These are phyloP conservation scores for Blechomonas ayalai DNA, from an alignment of 208 protist species.

Conservation along the genomic window DNA sequence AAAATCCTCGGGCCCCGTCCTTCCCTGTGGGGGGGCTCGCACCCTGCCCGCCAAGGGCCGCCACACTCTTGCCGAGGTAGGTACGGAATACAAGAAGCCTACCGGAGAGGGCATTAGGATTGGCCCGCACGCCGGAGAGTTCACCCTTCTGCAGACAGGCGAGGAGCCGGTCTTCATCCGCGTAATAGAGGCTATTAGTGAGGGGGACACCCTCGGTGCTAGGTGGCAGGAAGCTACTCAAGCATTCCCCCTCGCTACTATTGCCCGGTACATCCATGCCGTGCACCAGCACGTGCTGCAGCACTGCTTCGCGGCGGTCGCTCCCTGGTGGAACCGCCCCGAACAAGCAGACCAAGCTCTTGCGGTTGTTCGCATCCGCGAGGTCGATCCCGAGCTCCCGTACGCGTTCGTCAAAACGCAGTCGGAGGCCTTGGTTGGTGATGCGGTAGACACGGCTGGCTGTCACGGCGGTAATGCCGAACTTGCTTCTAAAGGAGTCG, in stretches of 20 bases:
- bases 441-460: conserved; percentile 74
- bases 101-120: conserved; percentile 18
- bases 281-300: conserved; percentile 39
- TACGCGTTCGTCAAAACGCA: conserved; percentile 79
- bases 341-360: conserved; percentile 81
- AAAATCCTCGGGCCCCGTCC: conserved; percentile 15
- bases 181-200: conserved; percentile 82
- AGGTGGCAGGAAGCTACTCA: not conserved
- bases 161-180: conserved; percentile 66
- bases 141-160: conserved; percentile 10
- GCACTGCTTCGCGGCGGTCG: conserved; percentile 28
- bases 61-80: conserved; percentile 55
- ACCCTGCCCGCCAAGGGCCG: conserved; percentile 28
- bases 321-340: conserved; percentile 22
- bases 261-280: conserved; percentile 11
- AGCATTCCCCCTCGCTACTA: not conserved
- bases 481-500: conserved; percentile 33
- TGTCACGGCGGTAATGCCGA: conserved; percentile 49
- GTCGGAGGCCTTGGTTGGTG: conserved; percentile 65
- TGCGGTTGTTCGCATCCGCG: conserved; percentile 47
- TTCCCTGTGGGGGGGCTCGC: no score
- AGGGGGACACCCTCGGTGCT: conserved; percentile 67
- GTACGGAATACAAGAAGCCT: conserved; percentile 40
- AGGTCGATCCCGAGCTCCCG: conserved; percentile 68
- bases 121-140: conserved; percentile 15